Percentiles rank a stretch among this genome's conserved stretches.
Conservation (phyloP, 257 asterid genomes). For the Penstemon newberryi region DNA sequence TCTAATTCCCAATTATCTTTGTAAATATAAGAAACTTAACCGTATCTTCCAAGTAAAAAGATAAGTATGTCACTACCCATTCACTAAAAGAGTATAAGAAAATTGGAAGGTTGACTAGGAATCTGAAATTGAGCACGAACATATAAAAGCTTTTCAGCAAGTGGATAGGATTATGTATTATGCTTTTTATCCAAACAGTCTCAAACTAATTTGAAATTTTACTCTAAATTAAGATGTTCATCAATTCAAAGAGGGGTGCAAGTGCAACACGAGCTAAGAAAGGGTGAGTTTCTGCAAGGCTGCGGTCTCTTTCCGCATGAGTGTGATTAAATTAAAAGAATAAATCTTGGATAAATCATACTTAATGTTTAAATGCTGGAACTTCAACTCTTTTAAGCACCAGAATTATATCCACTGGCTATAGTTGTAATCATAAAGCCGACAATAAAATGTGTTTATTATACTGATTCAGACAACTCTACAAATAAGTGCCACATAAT, state of each 20-base stretch:
- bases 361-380: not conserved
- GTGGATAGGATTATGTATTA: not conserved
- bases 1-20: not conserved
- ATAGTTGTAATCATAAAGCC: not conserved
- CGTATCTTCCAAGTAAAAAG: constrained; percentile 3
- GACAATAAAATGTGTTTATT: constrained; percentile 6
- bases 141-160: not conserved
- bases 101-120: constrained; percentile 3
- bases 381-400: not conserved
- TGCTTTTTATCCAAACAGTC: not conserved
- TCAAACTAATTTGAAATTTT: not conserved
- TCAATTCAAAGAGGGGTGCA: constrained; percentile 2
- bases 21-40: not conserved
- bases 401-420: not conserved
- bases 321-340: constrained; percentile 1
- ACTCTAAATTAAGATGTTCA: not conserved
- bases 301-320: not conserved
- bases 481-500: constrained; percentile 3
- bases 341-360: constrained; percentile 10
- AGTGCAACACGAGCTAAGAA: not conserved
- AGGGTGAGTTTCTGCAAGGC: not conserved
- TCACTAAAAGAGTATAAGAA: not conserved
- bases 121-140: not conserved
- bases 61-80: not conserved
- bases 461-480: not conserved